phyloP scores from a whole-genome alignment of 2,329 filamentous ascomycete species.

The Sporothrix phasma region DNA sequence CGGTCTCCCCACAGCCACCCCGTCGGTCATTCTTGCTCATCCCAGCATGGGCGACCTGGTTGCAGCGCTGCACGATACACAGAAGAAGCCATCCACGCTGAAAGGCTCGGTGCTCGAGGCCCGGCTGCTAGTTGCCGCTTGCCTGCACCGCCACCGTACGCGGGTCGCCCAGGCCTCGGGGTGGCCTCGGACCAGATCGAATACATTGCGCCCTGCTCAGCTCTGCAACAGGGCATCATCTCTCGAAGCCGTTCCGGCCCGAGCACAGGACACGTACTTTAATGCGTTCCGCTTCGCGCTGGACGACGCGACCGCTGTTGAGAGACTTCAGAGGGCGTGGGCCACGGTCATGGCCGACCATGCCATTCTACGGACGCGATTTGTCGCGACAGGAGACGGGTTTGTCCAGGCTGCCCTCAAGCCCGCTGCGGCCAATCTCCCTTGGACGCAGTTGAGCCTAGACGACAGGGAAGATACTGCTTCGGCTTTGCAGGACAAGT shows the following conservation, averaged over 20 bases:
- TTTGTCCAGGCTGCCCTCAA: slow-evolving; percentile 62
- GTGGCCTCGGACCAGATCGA: slow-evolving; percentile 49
- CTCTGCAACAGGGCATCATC: slow-evolving; percentile 80
- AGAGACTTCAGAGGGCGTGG: slow-evolving; percentile 49
- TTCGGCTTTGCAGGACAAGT: slow-evolving; percentile 27
- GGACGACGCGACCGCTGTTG: slow-evolving; percentile 31
- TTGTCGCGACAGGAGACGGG: slow-evolving; percentile 63
- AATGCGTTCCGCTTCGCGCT: slow-evolving; percentile 61
- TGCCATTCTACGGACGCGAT: slow-evolving; percentile 62
- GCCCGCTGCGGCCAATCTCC: slow-evolving; percentile 23
- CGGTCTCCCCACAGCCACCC: slow-evolving; percentile 55
- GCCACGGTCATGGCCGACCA: slow-evolving; percentile 37
- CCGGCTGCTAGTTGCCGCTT: slow-evolving; percentile 53
- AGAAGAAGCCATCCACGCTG: slow-evolving; percentile 9
- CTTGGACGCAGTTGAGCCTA: slow-evolving; percentile 34
- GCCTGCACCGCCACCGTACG: slow-evolving; percentile 49
- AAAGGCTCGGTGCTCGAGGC: slow-evolving; percentile 33
- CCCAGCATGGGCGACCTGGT: slow-evolving; percentile 41
- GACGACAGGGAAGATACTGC: slow-evolving; percentile 27
- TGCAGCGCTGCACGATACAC: slow-evolving; percentile 24
- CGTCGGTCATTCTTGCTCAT: slow-evolving; percentile 58
- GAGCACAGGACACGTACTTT: slow-evolving; percentile 56
- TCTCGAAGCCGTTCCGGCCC: slow-evolving; percentile 49
- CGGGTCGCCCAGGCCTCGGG: slow-evolving; percentile 42
- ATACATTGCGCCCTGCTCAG: slow-evolving; percentile 70